These are phyloP conservation scores for Diplodia seriata DNA, from an alignment of 2,329 filamentous ascomycete genomes.

Conservation along the genomic window DNA sequence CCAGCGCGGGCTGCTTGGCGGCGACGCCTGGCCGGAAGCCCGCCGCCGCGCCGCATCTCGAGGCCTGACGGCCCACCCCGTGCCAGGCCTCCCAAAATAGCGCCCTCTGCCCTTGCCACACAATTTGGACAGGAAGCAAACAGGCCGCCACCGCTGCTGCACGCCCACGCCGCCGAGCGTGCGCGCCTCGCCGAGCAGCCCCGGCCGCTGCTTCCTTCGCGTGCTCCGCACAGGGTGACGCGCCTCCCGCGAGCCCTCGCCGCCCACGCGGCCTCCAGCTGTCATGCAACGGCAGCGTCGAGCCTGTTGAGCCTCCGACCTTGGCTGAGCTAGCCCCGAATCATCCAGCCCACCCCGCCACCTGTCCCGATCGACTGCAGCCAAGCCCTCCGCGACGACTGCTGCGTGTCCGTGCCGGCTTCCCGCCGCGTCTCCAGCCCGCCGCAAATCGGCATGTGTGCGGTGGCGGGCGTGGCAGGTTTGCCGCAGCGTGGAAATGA, in stretches of 20 bases:
- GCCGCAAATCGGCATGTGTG: conserved; percentile 10
- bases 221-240: not conserved
- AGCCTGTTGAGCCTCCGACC: conserved; percentile 28
- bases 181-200: not conserved
- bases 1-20: not conserved
- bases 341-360: conserved; percentile 11
- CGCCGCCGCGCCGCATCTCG: not conserved
- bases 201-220: conserved; percentile 6
- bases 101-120: conserved; percentile 20
- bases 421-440: not conserved
- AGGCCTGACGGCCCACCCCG: not conserved
- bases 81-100: conserved; percentile 27
- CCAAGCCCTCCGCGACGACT: not conserved
- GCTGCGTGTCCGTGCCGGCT: not conserved
- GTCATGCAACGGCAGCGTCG: conserved; percentile 24
- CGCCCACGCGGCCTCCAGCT: conserved; percentile 13
- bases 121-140: conserved; percentile 18
- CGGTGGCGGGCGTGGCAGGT: conserved; percentile 8
- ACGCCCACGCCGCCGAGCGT: too few species aligned
- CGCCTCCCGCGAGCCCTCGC: conserved; percentile 14
- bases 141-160: not conserved
- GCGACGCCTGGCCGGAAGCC: not conserved
- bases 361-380: conserved; percentile 23
- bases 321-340: conserved; percentile 23
- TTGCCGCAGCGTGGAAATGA: conserved; percentile 26